Evolutionary conservation across 2,329 filamentous ascomycete genomes (phyloP).

Genomic region (Hymenoscyphus infarciens): DNA sequence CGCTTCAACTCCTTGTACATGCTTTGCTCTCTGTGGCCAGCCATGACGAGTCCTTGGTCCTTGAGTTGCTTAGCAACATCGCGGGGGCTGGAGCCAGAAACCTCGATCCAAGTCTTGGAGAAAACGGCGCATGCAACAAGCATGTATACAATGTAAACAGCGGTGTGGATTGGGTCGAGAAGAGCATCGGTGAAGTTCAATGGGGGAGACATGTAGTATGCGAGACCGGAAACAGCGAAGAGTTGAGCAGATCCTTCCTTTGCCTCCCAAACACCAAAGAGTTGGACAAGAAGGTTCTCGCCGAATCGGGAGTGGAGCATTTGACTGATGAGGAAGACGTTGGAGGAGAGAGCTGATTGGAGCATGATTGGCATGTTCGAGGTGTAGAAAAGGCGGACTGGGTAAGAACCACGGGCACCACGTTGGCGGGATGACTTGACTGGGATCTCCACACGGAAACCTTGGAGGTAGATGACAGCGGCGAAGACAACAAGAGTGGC

Average conservation of each 20-base stretch:
- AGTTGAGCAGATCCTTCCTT: conserved; percentile 95
- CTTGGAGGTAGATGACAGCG: conserved; percentile 97
- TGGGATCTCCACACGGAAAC: conserved; percentile 99
- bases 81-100: conserved; percentile 93
- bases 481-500: conserved; percentile 91
- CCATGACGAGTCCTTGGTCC: conserved; percentile 99
- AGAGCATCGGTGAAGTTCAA: conserved; percentile 97
- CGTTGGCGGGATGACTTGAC: conserved; percentile 99
- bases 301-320: conserved; percentile 99
- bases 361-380: conserved; percentile 99
- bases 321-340: conserved; percentile 98
- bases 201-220: conserved; percentile 99
- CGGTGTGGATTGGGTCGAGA: conserved; percentile 93
- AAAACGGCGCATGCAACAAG: conserved; percentile 95
- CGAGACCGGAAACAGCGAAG: conserved; percentile 85
- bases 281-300: conserved; percentile 95
- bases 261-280: conserved; percentile 97
- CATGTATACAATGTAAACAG: conserved; percentile 96
- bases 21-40: conserved; percentile 97
- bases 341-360: conserved; percentile 96
- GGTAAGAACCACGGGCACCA: conserved; percentile 96
- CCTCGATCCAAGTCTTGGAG: conserved; percentile 99
- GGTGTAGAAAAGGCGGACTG: conserved; percentile 98
- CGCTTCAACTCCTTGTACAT: conserved; percentile 99
- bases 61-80: conserved; percentile 99